phyloP scores from a whole-genome alignment of 1,139 yeast species.

The Geotrichum cucujoidarum region DNA sequence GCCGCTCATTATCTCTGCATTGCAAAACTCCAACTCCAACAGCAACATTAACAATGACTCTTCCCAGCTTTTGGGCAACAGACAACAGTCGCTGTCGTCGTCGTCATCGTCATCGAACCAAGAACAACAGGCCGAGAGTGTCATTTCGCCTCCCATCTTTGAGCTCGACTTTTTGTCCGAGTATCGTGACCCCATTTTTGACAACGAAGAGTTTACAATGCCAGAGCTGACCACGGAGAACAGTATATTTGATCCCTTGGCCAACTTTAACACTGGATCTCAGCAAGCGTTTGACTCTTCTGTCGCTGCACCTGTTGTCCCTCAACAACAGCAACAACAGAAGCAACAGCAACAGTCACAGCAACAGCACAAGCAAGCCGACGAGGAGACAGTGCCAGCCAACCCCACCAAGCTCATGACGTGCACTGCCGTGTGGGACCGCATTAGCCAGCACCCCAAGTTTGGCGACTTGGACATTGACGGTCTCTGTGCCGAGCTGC shows the following conservation, averaged over 20 bases:
- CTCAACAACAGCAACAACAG: slow-evolving; percentile 17
- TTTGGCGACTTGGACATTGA: slow-evolving; percentile 92
- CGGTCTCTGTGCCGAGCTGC: slow-evolving; percentile 81
- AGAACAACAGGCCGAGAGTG: slow-evolving; percentile 5
- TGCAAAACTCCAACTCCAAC: slow-evolving; percentile 9
- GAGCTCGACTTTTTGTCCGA: slow-evolving; percentile 35
- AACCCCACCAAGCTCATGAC: slow-evolving; percentile 44
- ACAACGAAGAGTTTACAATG: slow-evolving; percentile 33
- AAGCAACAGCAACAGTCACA: slow-evolving; percentile 34
- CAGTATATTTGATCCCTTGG: slow-evolving; percentile 62
- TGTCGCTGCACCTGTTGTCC: neutral
- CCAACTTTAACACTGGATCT: slow-evolving; percentile 8
- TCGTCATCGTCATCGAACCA: slow-evolving; percentile 1
- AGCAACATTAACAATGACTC: neutral
- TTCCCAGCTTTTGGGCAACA: neutral
- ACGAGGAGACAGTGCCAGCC: slow-evolving; percentile 33
- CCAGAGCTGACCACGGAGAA: slow-evolving; percentile 51
- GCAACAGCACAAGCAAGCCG: slow-evolving; percentile 33
- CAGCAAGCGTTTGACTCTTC: neutral
- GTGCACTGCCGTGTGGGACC: slow-evolving; percentile 95
- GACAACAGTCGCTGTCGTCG: neutral
- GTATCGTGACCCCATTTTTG: slow-evolving; percentile 36
- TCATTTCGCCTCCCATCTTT: slow-evolving; percentile 28
- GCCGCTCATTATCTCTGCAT: slow-evolving; percentile 24
- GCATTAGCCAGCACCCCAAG: slow-evolving; percentile 88